A percentile compares a stretch with the other conserved stretches of the same genome.
Evolutionary conservation across 1,284 basidiomycete genomes (phyloP).

Genomic region (Tilletia setariae): DNA sequence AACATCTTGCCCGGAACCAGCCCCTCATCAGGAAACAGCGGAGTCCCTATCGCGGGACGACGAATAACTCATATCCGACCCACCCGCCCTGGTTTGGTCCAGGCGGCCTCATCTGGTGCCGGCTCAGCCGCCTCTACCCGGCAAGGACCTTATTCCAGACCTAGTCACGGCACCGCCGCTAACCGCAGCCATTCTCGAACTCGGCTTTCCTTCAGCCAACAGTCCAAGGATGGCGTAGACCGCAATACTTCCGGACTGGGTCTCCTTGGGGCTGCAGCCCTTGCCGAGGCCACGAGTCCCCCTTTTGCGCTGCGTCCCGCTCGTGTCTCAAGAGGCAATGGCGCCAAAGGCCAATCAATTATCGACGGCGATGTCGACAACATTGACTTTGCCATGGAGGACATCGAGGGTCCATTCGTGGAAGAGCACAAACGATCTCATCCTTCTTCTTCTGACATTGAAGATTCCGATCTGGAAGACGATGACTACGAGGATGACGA

Average conservation of each 20-base stretch:
- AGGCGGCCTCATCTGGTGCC: neutral
- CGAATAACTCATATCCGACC: neutral
- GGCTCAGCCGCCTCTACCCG: conserved; percentile 1
- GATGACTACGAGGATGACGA: conserved; percentile 37
- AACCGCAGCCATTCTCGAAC: conserved; percentile 6
- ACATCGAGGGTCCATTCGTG: conserved; percentile 14
- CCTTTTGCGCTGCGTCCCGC: conserved; percentile 16
- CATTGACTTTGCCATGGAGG: conserved; percentile 13
- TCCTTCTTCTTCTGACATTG: conserved; percentile 12
- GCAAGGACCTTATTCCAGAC: neutral
- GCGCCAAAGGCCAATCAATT: conserved; percentile 8
- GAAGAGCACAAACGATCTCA: neutral
- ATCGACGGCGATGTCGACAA: conserved; percentile 1
- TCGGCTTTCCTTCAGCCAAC: conserved; percentile 8
- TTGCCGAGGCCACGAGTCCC: neutral
- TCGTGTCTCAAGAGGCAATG: conserved; percentile 31
- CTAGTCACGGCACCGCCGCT: neutral
- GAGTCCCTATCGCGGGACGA: neutral
- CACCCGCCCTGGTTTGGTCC: neutral
- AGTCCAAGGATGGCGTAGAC: neutral
- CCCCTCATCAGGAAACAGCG: neutral
- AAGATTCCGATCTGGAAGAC: conserved; percentile 16
- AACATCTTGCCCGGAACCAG: neutral
- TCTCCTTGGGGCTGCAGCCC: neutral
- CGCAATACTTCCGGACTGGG: conserved; percentile 10